A percentile compares a stretch with the other conserved stretches of the same genome.
Conservation (phyloP, 805 yeast genomes). For the Schizosaccharomyces osmophilus region DNA sequence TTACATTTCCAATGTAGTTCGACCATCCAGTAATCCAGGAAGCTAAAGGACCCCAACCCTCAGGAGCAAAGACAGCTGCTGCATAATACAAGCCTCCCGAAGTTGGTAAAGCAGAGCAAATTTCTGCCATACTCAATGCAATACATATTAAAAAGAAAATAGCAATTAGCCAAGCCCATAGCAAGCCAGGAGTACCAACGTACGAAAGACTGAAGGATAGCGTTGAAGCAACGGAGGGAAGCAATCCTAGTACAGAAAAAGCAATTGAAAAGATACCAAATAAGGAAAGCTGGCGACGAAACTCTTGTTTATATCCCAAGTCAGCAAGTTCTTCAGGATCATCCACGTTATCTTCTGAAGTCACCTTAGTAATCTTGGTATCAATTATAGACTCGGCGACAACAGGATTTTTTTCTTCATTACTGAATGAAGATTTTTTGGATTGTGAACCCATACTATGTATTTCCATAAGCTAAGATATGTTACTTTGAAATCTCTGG, state of each 20-base stretch:
- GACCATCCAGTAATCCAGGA: constrained; percentile 45
- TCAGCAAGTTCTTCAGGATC: constrained; percentile 13
- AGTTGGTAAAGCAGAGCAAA: constrained; percentile 40
- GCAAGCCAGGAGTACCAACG: constrained; percentile 34
- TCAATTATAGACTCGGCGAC: too few species aligned
- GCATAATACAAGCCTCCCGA: constrained; percentile 47
- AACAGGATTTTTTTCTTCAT: too few species aligned
- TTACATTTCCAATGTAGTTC: constrained; percentile 40
- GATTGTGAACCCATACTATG: too few species aligned
- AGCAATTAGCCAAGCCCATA: constrained; percentile 35
- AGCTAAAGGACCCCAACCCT: constrained; percentile 25
- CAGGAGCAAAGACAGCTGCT: constrained; percentile 34
- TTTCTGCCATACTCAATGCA: constrained; percentile 39
- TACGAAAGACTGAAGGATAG: constrained; percentile 27
- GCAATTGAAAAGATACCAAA: constrained; percentile 46
- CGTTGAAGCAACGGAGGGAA: constrained; percentile 39
- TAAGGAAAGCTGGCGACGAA: constrained; percentile 34
- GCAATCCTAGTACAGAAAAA: constrained; percentile 37
- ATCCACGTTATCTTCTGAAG: neutral
- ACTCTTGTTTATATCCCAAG: constrained; percentile 49
- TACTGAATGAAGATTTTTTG: too few species aligned
- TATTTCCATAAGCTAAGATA: too few species aligned
- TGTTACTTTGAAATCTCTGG: too few species aligned
- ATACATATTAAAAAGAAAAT: constrained; percentile 29
- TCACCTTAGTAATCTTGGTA: too few species aligned